Conservation (phyloP, 2,329 filamentous ascomycete species). For the Fusarium sp. region DNA sequence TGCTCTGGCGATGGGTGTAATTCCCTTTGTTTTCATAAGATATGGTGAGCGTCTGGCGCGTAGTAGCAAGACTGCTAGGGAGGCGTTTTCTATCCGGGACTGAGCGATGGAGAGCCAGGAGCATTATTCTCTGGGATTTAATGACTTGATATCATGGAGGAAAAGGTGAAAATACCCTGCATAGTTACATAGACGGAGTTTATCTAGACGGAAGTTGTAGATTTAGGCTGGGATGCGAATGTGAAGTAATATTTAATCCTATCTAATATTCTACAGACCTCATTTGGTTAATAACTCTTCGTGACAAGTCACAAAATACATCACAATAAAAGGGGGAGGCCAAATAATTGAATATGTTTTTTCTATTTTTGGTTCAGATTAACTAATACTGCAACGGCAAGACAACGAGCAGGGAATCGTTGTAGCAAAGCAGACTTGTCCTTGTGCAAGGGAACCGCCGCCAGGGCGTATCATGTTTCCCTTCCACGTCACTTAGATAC, state of each 20-base stretch:
- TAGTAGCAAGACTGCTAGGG: constrained; percentile 41
- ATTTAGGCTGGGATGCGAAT: not conserved
- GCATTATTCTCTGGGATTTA: not conserved
- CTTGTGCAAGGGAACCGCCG: constrained; percentile 43
- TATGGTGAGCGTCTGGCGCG: constrained; percentile 43
- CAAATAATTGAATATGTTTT: constrained; percentile 30
- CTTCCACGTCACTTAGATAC: constrained; percentile 42
- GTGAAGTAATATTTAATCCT: not conserved
- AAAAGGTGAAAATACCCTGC: not conserved
- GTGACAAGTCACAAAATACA: not conserved
- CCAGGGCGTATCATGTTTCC: constrained; percentile 43
- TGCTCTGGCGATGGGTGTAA: constrained; percentile 43
- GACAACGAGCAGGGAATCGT: constrained; percentile 50
- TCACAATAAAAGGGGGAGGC: not conserved
- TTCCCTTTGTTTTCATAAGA: constrained; percentile 45
- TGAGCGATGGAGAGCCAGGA: not conserved
- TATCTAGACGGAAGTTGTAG: not conserved
- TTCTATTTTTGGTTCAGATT: constrained; percentile 46
- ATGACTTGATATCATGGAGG: not conserved
- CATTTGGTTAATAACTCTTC: not conserved
- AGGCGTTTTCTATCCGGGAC: constrained; percentile 33
- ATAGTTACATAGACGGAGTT: not conserved
- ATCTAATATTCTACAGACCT: not conserved
- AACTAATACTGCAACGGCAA: constrained; percentile 54
- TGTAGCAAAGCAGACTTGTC: constrained; percentile 48